phyloP scores from a whole-genome alignment of 106 monocot species.

The Dendrobium catenatum region DNA sequence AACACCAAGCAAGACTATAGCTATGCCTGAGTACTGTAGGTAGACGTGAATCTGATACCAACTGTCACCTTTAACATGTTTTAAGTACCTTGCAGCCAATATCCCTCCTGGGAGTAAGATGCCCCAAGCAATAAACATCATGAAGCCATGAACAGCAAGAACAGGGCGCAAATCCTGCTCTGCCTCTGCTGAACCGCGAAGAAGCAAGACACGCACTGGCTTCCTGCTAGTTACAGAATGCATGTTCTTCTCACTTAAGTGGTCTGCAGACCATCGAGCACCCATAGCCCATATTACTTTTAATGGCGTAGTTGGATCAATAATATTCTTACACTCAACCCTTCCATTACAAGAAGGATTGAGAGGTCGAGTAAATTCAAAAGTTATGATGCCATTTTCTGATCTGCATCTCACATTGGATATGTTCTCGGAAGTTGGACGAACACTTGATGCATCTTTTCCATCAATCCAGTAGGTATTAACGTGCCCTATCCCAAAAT shows the following conservation, averaged over 20 bases:
- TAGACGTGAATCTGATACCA: slow-evolving; percentile 86
- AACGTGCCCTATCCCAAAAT: slow-evolving; percentile 57
- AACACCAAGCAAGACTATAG: slow-evolving; percentile 69
- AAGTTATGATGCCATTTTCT: slow-evolving; percentile 78
- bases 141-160: slow-evolving; percentile 93
- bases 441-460: slow-evolving; percentile 54
- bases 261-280: slow-evolving; percentile 62
- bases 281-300: slow-evolving; percentile 95
- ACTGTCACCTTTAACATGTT: slow-evolving; percentile 74
- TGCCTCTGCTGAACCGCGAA: slow-evolving; percentile 67
- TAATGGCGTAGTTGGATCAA: slow-evolving; percentile 76
- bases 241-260: slow-evolving; percentile 76
- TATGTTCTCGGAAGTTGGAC: slow-evolving; percentile 65
- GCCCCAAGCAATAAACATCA: slow-evolving; percentile 98
- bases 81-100: slow-evolving; percentile 82
- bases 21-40: slow-evolving; percentile 83
- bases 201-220: slow-evolving; percentile 58
- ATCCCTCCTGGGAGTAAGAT: slow-evolving; percentile 87
- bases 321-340: slow-evolving; percentile 80
- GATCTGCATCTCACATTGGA: slow-evolving; percentile 59
- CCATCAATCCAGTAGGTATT: slow-evolving; percentile 84
- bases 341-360: slow-evolving; percentile 66
- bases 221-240: slow-evolving; percentile 69
- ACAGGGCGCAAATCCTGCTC: slow-evolving; percentile 78
- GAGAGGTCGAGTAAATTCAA: slow-evolving; percentile 82